Evolutionary conservation across 192 early-diverging fungal genomes (phyloP).

Genomic region (Paraglomus occultum): DNA sequence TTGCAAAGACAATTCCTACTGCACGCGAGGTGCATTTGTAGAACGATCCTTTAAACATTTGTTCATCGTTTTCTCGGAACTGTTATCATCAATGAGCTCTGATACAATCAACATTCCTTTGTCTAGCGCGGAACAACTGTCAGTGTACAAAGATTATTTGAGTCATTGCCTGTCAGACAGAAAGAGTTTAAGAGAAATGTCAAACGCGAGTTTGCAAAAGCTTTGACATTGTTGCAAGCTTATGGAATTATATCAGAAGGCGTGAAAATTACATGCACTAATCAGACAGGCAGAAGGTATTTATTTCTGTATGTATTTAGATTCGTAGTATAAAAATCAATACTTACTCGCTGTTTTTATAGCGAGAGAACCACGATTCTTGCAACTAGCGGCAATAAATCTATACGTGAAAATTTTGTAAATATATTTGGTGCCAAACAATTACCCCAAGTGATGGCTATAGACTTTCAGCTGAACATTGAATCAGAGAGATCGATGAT

Average conservation of each 20-base stretch:
- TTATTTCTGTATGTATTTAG: not conserved
- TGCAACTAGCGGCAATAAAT: conserved; percentile 59
- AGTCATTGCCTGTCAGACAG: conserved; percentile 79
- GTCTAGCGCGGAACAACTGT: conserved; percentile 74
- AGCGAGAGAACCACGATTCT: conserved; percentile 52
- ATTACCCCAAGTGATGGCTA: conserved; percentile 44
- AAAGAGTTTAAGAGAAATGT: conserved; percentile 84
- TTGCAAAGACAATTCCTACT: conserved; percentile 44
- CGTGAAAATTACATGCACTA: conserved; percentile 64
- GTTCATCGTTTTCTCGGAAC: conserved; percentile 29
- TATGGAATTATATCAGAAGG: conserved; percentile 74
- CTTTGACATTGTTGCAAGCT: conserved; percentile 75
- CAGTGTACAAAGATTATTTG: conserved; percentile 72
- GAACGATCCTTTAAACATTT: conserved; percentile 26
- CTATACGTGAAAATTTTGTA: conserved; percentile 65
- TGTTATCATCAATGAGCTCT: conserved; percentile 7
- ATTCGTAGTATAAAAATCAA: no score
- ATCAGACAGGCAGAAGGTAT: conserved; percentile 61
- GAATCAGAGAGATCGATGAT: conserved; percentile 14
- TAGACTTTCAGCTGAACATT: conserved; percentile 42
- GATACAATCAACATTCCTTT: not conserved
- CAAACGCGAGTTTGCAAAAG: conserved; percentile 74
- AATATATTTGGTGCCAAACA: conserved; percentile 74
- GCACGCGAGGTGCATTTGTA: conserved; percentile 57
- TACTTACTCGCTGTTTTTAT: no score